Evolutionary conservation across 345 rosid species (phyloP).

Genomic region (Gossypium rotundifolium): DNA sequence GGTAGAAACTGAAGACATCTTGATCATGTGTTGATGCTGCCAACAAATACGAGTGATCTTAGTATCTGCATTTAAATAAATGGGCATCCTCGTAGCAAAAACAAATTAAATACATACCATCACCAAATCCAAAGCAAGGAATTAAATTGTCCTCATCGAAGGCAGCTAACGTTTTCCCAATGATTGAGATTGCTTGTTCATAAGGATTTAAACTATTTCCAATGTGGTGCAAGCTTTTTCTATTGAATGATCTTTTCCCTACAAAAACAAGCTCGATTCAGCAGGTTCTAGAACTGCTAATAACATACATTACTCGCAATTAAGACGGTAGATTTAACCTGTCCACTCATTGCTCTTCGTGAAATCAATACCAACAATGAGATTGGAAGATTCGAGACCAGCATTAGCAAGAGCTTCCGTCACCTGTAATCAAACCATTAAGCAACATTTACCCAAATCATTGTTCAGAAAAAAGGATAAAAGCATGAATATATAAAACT

Average conservation of each 20-base stretch:
- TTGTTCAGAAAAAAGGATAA: neutral
- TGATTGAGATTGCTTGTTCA: constrained; percentile 84
- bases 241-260: constrained; percentile 72
- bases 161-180: constrained; percentile 74
- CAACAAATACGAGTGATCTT: constrained; percentile 9
- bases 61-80: constrained; percentile 10
- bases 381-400: constrained; percentile 93
- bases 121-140: constrained; percentile 97
- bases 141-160: constrained; percentile 90
- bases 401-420: constrained; percentile 78
- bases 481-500: neutral
- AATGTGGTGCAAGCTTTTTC: constrained; percentile 67
- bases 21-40: constrained; percentile 96
- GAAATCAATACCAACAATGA: constrained; percentile 91
- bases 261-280: constrained; percentile 16
- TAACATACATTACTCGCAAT: constrained; percentile 14
- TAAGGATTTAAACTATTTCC: constrained; percentile 70
- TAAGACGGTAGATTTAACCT: constrained; percentile 39
- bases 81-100: neutral
- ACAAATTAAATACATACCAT: constrained; percentile 41
- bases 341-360: constrained; percentile 99
- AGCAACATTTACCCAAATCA: neutral
- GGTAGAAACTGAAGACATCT: constrained; percentile 81
- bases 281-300: neutral
- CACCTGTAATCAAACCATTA: constrained; percentile 41